Conservation (phyloP, 345 rosid genomes). For the Populus deltoides region DNA sequence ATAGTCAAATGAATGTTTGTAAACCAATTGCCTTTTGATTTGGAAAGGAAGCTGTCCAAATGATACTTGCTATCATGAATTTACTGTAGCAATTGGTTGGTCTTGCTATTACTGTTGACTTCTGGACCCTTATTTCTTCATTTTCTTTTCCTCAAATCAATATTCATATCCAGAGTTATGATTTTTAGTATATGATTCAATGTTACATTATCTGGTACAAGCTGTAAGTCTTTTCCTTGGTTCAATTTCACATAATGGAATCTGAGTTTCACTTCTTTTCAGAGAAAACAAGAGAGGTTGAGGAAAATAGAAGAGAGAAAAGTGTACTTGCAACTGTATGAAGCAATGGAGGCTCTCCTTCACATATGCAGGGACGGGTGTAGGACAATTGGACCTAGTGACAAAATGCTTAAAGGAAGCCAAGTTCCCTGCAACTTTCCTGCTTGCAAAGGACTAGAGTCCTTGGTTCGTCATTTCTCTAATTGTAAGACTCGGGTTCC, state of each 20-base stretch:
- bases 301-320: slow-evolving; percentile 58
- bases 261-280: slow-evolving; percentile 7
- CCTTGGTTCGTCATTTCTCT: slow-evolving; percentile 73
- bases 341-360: slow-evolving; percentile 84
- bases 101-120: not conserved
- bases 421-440: slow-evolving; percentile 54
- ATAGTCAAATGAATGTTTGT: not conserved
- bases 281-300: slow-evolving; percentile 57
- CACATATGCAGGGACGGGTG: slow-evolving; percentile 90
- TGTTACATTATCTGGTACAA: not conserved
- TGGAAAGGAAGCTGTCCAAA: not conserved
- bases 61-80: not conserved
- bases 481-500: slow-evolving; percentile 68
- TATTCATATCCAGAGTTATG: not conserved
- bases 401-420: slow-evolving; percentile 56
- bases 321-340: slow-evolving; percentile 62
- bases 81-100: not conserved
- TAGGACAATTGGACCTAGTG: slow-evolving; percentile 76
- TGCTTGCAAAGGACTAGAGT: slow-evolving; percentile 85
- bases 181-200: not conserved
- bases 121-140: not conserved
- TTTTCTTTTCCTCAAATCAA: not conserved
- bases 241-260: not conserved
- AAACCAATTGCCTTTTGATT: not conserved
- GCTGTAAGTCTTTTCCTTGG: not conserved